Base-by-base conservation (phyloP, 2,329 filamentous ascomycete species). In the Aureobasidium pullulans region DNA sequence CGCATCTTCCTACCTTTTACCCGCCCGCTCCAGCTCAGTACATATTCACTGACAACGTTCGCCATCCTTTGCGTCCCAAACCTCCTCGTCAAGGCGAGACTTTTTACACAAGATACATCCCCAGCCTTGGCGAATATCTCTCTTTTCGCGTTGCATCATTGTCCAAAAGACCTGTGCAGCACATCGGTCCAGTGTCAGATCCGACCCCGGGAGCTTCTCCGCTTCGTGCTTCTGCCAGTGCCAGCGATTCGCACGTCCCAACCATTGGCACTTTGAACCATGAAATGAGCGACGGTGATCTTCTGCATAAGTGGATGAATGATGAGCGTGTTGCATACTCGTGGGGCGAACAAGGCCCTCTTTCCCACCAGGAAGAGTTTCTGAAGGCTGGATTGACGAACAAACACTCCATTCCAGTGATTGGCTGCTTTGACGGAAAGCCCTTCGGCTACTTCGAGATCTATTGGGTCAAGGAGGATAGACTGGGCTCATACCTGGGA, bases 371-470 rank as follows among this genome's bases (percentile, higher is more conserved):
- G 64, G 80, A 84, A 66, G 74, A 81, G 1, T 95, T 96, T 62
- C 77, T 99, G 3, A 76, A 80, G 19, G 77, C 76, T 2, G 85
- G 81, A 0, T 75, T 97, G 10, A 79, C 79, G 11, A 85, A 81
- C 19, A 79, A 80, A 16, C 88, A 96, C 72, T 90, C 86, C 8
- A 96, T 97, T 72, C 94, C 94, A 0, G 90, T 87, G 0, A 93
- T 97, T 62, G 94, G 89, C 0, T 86, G 91, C 70, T 99, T 93
- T 89, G 90, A 97, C 66, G 92, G 90, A 10, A 87, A 93, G 62
- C 93, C 93, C 0, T 99, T 97, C 75, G 94, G 91, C 0, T 99
- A 95, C 71, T 96, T 99, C 70, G 94, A 99, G 76, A 82, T 99
- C 36, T 99, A 99, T 75, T 99, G 94, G 93, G 90, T 94, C 3